Evolutionary conservation across 805 yeast species (phyloP).

Genomic region (Candida mattraensis): DNA sequence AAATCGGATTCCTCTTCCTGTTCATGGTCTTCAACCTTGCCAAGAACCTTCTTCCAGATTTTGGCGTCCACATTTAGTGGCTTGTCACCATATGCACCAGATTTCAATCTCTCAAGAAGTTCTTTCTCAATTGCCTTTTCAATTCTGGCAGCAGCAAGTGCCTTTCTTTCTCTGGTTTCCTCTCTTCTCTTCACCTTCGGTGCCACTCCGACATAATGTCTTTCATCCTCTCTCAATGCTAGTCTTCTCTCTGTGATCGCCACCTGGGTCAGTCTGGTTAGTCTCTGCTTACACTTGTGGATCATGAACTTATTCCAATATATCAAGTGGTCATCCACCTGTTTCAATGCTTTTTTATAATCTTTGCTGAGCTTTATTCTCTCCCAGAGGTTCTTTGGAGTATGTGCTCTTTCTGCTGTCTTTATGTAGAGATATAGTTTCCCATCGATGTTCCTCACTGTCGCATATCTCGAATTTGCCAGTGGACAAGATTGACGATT

Average conservation of each 20-base stretch:
- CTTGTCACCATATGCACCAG: conserved; percentile 98
- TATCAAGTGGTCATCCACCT: conserved; percentile 80
- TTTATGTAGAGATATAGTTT: conserved; percentile 86
- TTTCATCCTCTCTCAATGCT: conserved; percentile 89
- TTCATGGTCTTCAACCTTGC: conserved; percentile 57
- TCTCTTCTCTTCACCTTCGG: conserved; percentile 96
- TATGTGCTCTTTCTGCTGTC: conserved; percentile 96
- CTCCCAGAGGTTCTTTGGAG: conserved; percentile 94
- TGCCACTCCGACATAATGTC: conserved; percentile 88
- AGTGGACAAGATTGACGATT: conserved; percentile 92
- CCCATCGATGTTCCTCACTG: conserved; percentile 79
- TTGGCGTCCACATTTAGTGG: conserved; percentile 95
- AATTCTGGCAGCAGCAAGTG: conserved; percentile 92
- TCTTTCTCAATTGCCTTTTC: conserved; percentile 97
- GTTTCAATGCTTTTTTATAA: conserved; percentile 82
- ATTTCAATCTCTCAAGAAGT: conserved; percentile 87
- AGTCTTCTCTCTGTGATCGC: conserved; percentile 93
- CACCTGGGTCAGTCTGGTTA: conserved; percentile 92
- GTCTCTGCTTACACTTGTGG: conserved; percentile 94
- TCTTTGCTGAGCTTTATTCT: conserved; percentile 87
- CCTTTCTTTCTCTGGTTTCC: conserved; percentile 92
- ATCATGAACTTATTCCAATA: conserved; percentile 93
- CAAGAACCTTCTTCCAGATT: conserved; percentile 92
- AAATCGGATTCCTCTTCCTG: conserved; percentile 58
- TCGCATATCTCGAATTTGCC: conserved; percentile 91